A percentile compares a stretch with the other conserved stretches of the same genome.
Conservation (phyloP, 371 early-diverging fungal genomes). For the Ordospora colligata region DNA sequence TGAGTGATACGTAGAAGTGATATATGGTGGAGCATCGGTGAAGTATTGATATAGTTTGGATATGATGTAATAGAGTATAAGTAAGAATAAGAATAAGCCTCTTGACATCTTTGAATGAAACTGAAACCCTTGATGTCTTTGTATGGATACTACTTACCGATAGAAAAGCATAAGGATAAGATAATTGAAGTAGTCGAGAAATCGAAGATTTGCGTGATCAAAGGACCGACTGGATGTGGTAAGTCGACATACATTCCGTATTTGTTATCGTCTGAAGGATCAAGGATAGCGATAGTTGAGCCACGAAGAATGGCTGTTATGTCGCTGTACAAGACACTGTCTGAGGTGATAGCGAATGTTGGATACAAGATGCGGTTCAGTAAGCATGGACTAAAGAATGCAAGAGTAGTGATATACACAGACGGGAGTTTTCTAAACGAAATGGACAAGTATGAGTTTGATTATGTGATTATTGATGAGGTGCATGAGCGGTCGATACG, state of each 20-base stretch:
- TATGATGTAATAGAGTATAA: too few relatives aligned
- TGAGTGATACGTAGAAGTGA: too few relatives aligned
- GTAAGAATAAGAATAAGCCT: too few relatives aligned
- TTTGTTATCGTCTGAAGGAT: slow-evolving; percentile 20
- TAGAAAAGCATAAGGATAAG: slow-evolving; percentile 52
- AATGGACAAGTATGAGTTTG: slow-evolving; percentile 1
- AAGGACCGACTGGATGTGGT: slow-evolving; percentile 62
- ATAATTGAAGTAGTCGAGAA: slow-evolving; percentile 47
- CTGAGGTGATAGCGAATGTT: slow-evolving; percentile 24
- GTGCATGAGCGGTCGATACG: slow-evolving; percentile 60
- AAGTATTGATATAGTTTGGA: too few relatives aligned
- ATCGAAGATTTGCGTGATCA: slow-evolving; percentile 50
- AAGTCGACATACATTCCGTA: slow-evolving; percentile 61
- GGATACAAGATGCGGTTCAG: slow-evolving; percentile 61
- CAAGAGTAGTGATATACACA: slow-evolving; percentile 46
- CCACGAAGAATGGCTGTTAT: slow-evolving; percentile 62
- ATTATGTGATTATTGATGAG: slow-evolving; percentile 59
- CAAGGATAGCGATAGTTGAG: slow-evolving; percentile 54
- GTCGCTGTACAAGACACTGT: slow-evolving; percentile 45
- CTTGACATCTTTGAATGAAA: not conserved
- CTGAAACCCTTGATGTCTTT: slow-evolving; percentile 15
- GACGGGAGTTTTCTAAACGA: slow-evolving; percentile 60
- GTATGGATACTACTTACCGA: slow-evolving; percentile 29
- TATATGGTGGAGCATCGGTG: too few relatives aligned
- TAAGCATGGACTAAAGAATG: slow-evolving; percentile 18